Evolutionary conservation across 2,329 filamentous ascomycete genomes (phyloP), one percentile per base, ranked within the genome.

Genomic region (Alternaria sp.): DNA sequence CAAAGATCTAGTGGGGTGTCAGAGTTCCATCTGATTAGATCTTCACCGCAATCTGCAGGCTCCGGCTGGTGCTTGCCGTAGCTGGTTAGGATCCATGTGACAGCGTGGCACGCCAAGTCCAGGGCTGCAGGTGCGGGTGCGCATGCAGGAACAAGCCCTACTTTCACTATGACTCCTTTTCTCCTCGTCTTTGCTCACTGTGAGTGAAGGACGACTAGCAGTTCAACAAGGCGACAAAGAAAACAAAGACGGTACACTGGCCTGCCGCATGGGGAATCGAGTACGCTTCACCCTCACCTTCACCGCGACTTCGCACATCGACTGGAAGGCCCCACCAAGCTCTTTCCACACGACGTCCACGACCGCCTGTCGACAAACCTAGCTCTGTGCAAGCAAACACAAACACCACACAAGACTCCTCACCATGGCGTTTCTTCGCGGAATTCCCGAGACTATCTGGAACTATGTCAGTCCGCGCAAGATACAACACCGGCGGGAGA

Each of bases 391-490:
- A 25, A 52, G 20, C 14, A 36, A 14, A 5, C 38, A 38, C 30
- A 38, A 36, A 14, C 38, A 20, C 25, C 44, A 10, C 30, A 46
- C n/a, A 25, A 3, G 7, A 5, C 20, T 43, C 14, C 10, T 59
- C 54, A 46, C 10, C 45, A 79, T 79, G 77, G 69, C 72, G 9
- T 72, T 77, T 48, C 62, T 79, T 25, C 66, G 68, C 54, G 59
- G 68, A 43, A 65, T 82, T 7, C 75, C 78, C 9, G 72, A 77
- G 50, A 71, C 70, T 49, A 69, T 83, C 57, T 82, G 80, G 80
- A 73, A 74, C 58, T 81, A 78, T 60, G 71, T 82, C 51, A 81
- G 80, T 53, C 81, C 81, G 11, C 72, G 73, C 48, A 82, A 81
- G 67, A 77, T 77, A 9, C 68, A 74, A 46, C 66, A 76, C 59